Base-by-base conservation (phyloP, 2,329 filamentous ascomycete species). In the Ceratocystis lukuohia region DNA sequence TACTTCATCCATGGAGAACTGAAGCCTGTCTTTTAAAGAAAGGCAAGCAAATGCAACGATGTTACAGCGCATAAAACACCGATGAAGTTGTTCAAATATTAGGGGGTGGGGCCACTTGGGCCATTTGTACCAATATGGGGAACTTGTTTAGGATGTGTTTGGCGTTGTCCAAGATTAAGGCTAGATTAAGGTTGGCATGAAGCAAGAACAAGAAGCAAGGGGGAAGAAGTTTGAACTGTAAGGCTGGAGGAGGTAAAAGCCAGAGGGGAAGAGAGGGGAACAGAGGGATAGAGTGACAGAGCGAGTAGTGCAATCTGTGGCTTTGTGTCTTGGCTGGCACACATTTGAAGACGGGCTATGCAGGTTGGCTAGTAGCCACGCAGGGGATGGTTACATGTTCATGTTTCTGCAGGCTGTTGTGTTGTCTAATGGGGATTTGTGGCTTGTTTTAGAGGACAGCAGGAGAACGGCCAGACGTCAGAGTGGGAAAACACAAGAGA, bases 121-220 rank as follows among this genome's bases (percentile, higher is more conserved):
- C 25, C 6, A 57, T 57, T 17, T 28, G 5, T 3, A 41, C 37
- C 37, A 15, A 41, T 41, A 41, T 41, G 37, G 37, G 10, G 37
- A 30, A 2, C 53, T 57, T 28, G 53, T 57, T 57, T 57, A 57
- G 15, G 53, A 57, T 57, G 22, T 57, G 53, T 57, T 57, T 57
- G 53, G 53, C 8, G 53, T 30, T 57, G 53, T 33, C 30, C 22
- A 57, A 57, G 53, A 15, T 57, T 57, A 57, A 57, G 53, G 53
- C 53, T 57, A 57, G 53, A 57, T 57, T 57, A 57, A 57, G 53
- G 53, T 57, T 57, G 53, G 25, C 53, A 30, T 57, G 53, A 57
- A 57, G 53, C 25, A 57, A 57, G 53, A 57, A 12, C 53, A 57
- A 7, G 53, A 57, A 17, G 53, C 53, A 57, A 57, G 53, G 53